Base-by-base conservation (phyloP, 2,329 filamentous ascomycete genomes). In the Thielaviopsis euricoi region DNA sequence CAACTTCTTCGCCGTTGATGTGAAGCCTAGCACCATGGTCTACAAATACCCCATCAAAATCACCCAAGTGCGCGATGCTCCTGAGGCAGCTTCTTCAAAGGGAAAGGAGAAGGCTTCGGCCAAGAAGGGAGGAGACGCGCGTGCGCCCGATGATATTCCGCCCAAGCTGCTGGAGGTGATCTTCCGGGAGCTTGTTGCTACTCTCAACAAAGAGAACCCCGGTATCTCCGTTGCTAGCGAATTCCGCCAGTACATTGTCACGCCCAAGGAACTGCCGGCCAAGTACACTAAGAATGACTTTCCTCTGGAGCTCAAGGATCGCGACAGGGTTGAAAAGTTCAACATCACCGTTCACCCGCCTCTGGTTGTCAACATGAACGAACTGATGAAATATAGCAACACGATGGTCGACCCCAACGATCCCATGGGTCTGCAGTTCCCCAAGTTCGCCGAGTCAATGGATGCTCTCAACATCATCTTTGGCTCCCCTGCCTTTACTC, bases 391-490 rank as follows among this genome's bases (percentile, higher is more conserved):
- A 0, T 80, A 78, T 63, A 62, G 78, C 17, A 64, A 60, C 2
- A 72, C 72, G 3, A 74, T 76, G 69, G 61, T 65, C 0, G 72
- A 75, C 49, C 64, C 65, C 3, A 64, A 67, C 0, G 69, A 72
- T 12, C 60, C 62, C 1, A 52, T 29, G 25, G 59, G 59, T 17
- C 50, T 55, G 5, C 62, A 65, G 0, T 79, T 77, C 51, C 78
- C 77, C 13, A 76, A 75, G 61, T 77, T 73, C 52, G 70, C 70
- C 1, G 72, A 74, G 2, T 68, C 70, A 9, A 68, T 80, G 15
- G 74, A 79, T 61, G 75, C 74, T 1, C 66, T 82, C n/a, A 75
- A 74, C 53, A 69, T 79, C 49, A 71, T 81, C 50, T 67, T 80
- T 3, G 76, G 76, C 1, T 71, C 73, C 62, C 64, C 65, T 0